These are phyloP conservation scores for Nemania diffusa DNA, from an alignment of 2,329 filamentous ascomycete species.

Conservation along the genomic window DNA sequence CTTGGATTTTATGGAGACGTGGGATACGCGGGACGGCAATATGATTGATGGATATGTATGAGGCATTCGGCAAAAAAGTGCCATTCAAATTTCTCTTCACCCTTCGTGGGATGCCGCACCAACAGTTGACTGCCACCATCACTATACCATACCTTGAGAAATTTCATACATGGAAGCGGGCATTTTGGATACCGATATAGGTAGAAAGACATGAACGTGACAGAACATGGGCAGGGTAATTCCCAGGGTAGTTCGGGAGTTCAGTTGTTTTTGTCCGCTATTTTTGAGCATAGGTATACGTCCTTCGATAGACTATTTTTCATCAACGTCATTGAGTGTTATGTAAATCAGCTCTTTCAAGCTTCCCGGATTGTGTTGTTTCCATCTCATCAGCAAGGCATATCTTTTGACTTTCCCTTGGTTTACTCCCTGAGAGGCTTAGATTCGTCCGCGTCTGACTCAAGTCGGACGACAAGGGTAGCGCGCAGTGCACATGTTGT, in stretches of 20 bases:
- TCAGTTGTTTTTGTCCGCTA: not conserved
- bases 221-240: not conserved
- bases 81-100: not conserved
- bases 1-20: slow-evolving; percentile 17
- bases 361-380: not conserved
- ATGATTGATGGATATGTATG: slow-evolving; percentile 11
- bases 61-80: not conserved
- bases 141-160: not conserved
- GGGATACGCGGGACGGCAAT: not conserved
- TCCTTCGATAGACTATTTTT: slow-evolving; percentile 12
- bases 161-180: slow-evolving; percentile 12
- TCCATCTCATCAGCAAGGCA: not conserved
- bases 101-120: not conserved
- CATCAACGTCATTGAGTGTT: slow-evolving; percentile 1
- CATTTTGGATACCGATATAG: slow-evolving; percentile 11
- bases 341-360: not conserved
- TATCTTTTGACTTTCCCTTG: not conserved
- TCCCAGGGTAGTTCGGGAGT: slow-evolving; percentile 16
- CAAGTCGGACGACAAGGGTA: not conserved
- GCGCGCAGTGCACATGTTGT: not conserved
- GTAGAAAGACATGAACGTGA: not conserved
- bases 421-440: not conserved
- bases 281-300: slow-evolving; percentile 2
- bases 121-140: not conserved
- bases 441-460: not conserved